Evolutionary conservation across 2,329 filamentous ascomycete species (phyloP).

Genomic region (Apiospora phragmitis): DNA sequence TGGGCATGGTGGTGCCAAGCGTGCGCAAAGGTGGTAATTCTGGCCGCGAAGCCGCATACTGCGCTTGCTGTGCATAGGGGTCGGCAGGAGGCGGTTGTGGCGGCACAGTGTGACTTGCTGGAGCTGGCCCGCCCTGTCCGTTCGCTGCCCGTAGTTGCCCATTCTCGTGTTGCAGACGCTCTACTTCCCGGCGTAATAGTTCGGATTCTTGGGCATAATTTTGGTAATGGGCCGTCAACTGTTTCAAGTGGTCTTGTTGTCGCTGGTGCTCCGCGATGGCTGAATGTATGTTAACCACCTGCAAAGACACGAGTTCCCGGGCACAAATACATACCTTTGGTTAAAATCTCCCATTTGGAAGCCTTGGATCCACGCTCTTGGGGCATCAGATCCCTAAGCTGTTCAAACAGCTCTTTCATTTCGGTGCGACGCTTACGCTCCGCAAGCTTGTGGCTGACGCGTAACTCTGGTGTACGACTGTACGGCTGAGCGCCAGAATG

Average conservation of each 20-base stretch:
- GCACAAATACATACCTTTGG: conserved; percentile 66
- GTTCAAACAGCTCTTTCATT: conserved; percentile 87
- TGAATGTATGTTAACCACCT: conserved; percentile 30
- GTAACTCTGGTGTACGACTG: conserved; percentile 77
- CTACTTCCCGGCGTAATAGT: conserved; percentile 49
- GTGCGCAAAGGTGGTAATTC: conserved; percentile 60
- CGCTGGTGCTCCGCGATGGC: conserved; percentile 64
- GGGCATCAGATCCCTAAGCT: conserved; percentile 74
- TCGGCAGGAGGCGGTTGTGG: conserved; percentile 29
- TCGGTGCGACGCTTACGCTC: conserved; percentile 82
- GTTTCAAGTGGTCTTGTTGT: conserved; percentile 49
- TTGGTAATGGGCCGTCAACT: conserved; percentile 46
- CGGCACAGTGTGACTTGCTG: conserved; percentile 25
- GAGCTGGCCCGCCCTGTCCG: conserved; percentile 20
- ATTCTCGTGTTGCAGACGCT: conserved; percentile 47
- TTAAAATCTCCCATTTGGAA: conserved; percentile 87
- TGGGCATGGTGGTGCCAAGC: conserved; percentile 44
- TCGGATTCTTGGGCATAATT: conserved; percentile 45
- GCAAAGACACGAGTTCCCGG: neutral
- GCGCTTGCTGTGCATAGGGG: conserved; percentile 26
- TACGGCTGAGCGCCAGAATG: conserved; percentile 68
- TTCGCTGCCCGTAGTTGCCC: conserved; percentile 43
- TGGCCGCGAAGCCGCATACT: conserved; percentile 34
- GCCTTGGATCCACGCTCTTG: conserved; percentile 82
- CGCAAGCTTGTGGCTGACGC: conserved; percentile 82